phyloP scores from a whole-genome alignment of 2,329 filamentous ascomycete genomes.

The Colletotrichum somersetense region DNA sequence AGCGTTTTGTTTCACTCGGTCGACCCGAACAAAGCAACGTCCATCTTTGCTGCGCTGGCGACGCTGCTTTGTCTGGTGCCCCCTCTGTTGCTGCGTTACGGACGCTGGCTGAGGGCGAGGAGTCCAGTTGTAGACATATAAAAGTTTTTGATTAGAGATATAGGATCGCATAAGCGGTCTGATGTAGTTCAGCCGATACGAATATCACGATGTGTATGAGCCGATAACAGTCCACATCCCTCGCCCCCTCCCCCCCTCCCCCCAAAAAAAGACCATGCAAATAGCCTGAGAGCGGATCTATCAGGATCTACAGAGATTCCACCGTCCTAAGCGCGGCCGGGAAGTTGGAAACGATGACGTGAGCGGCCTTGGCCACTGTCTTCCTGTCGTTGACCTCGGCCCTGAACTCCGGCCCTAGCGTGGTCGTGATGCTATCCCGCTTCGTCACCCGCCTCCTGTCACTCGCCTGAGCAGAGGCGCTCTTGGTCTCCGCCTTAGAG shows the following conservation, averaged over 20 bases:
- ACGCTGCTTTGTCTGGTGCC: conserved; percentile 20
- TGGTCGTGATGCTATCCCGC: conserved; percentile 9
- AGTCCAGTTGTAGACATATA: not conserved
- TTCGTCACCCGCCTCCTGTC: conserved; percentile 19
- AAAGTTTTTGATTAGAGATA: not conserved
- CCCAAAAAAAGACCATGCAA: not conserved
- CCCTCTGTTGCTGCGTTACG: conserved; percentile 17
- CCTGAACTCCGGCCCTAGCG: conserved; percentile 15
- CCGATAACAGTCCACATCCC: too few species aligned
- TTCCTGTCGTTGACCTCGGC: conserved; percentile 18
- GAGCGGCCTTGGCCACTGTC: conserved; percentile 9
- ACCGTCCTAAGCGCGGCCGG: not conserved
- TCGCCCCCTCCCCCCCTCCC: too few species aligned
- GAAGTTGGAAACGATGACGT: not conserved
- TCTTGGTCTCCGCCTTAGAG: not conserved
- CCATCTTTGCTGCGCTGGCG: conserved; percentile 14
- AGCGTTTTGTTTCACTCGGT: conserved; percentile 7
- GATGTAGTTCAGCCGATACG: too few species aligned
- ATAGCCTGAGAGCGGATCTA: too few species aligned
- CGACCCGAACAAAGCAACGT: conserved; percentile 3
- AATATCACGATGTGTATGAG: too few species aligned
- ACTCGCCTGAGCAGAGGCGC: not conserved
- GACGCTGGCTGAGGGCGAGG: not conserved
- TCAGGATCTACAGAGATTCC: not conserved
- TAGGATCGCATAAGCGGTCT: too few species aligned